These are phyloP conservation scores for Sporormia fimetaria DNA, from an alignment of 495 filamentous ascomycete species.

Conservation along the genomic window DNA sequence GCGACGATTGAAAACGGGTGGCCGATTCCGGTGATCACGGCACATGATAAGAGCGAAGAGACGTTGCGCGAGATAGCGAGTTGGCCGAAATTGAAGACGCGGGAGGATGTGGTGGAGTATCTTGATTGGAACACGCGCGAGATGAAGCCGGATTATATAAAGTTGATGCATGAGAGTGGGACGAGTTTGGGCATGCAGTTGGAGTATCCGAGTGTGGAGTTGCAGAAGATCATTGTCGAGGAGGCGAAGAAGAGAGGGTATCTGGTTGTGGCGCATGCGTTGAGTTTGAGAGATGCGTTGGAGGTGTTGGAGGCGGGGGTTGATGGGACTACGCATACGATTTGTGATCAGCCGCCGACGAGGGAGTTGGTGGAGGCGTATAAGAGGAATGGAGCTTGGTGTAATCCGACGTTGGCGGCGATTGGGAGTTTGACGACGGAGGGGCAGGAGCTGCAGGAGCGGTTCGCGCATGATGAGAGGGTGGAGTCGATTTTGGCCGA, in stretches of 20 bases:
- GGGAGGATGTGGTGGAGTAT: conserved; percentile 26
- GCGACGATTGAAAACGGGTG: conserved; percentile 33
- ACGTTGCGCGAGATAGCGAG: conserved; percentile 27
- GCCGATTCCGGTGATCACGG: conserved; percentile 30
- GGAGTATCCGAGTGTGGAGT: conserved; percentile 26
- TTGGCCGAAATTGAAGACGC: conserved; percentile 29
- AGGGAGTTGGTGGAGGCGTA: conserved; percentile 29
- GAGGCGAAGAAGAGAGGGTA: conserved; percentile 28
- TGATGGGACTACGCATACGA: conserved; percentile 30
- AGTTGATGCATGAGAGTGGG: conserved; percentile 34
- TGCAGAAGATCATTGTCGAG: conserved; percentile 28
- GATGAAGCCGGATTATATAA: conserved; percentile 31
- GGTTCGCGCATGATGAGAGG: conserved; percentile 29
- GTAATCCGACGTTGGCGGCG: conserved; percentile 29
- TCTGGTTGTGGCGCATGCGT: conserved; percentile 29
- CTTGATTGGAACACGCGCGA: conserved; percentile 22
- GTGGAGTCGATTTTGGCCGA: conserved; percentile 25
- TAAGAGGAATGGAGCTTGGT: conserved; percentile 30
- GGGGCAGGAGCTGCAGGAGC: conserved; percentile 26
- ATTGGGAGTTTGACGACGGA: conserved; percentile 29
- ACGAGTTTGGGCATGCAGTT: conserved; percentile 24
- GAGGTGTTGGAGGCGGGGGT: conserved; percentile 29
- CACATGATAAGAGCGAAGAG: conserved; percentile 25
- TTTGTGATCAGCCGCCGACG: conserved; percentile 28
- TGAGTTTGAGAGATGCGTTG: conserved; percentile 26